Conservation (phyloP, 768 basidiomycete genomes). For the Gloeostereum incarnatum region DNA sequence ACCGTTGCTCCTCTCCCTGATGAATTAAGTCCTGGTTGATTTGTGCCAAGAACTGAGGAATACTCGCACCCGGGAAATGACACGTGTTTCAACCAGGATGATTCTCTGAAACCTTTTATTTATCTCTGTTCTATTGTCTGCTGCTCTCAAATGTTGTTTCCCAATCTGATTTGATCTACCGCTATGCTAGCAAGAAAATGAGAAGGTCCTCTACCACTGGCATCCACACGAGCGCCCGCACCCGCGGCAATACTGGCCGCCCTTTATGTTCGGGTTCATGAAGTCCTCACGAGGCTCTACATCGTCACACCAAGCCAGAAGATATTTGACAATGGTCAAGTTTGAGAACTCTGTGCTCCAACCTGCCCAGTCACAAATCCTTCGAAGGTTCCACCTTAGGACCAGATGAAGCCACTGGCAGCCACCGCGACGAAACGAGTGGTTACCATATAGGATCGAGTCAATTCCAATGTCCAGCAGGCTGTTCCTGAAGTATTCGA, state of each 20-base stretch:
- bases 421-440: slow-evolving; percentile 19
- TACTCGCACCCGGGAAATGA: no score
- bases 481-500: slow-evolving; percentile 16
- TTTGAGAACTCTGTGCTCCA: slow-evolving; percentile 21
- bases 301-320: slow-evolving; percentile 31
- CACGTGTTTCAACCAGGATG: no score
- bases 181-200: no score
- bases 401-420: slow-evolving; percentile 19
- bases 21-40: no score
- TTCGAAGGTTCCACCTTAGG: slow-evolving; percentile 14
- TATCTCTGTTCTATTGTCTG: no score
- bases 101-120: no score
- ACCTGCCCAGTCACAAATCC: slow-evolving; percentile 23
- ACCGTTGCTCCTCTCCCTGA: no score
- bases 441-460: slow-evolving; percentile 15
- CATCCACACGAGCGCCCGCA: slow-evolving; percentile 24
- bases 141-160: no score
- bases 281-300: slow-evolving; percentile 22
- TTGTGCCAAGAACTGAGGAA: no score
- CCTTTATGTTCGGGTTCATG: slow-evolving; percentile 19
- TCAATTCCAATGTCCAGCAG: slow-evolving; percentile 18
- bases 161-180: no score
- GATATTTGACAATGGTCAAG: slow-evolving; percentile 31
- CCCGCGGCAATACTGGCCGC: slow-evolving; percentile 13
- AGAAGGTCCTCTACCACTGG: no score